These are phyloP conservation scores for Stephanodiscus minutulus DNA, from an alignment of 108 stramenopile species.

Conservation along the genomic window DNA sequence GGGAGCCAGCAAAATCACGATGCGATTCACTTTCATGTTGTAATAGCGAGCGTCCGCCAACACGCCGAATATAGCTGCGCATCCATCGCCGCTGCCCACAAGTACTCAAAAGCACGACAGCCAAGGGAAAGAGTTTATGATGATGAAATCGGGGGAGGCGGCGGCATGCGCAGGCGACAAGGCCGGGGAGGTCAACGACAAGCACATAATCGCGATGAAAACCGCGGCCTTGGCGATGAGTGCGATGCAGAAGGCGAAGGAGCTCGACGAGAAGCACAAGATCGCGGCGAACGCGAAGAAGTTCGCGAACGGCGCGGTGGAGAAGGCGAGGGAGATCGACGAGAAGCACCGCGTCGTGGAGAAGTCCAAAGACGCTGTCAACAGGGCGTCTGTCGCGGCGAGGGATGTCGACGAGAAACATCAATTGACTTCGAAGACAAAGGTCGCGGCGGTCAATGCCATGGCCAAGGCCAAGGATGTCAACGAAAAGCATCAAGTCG, in stretches of 20 bases:
- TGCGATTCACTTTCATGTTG: too few species aligned
- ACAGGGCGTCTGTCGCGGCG: slow-evolving; percentile 37
- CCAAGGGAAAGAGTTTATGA: too few species aligned
- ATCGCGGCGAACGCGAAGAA: slow-evolving; percentile 50
- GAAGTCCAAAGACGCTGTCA: slow-evolving; percentile 59
- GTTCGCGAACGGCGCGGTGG: slow-evolving; percentile 10
- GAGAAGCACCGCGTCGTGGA: slow-evolving; percentile 75
- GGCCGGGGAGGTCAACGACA: slow-evolving; percentile 45
- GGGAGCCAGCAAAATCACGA: too few species aligned
- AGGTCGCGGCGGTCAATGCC: slow-evolving; percentile 18
- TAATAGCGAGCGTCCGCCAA: too few species aligned
- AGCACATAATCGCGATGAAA: slow-evolving; percentile 49
- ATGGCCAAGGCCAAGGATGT: slow-evolving; percentile 44
- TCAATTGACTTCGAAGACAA: slow-evolving; percentile 55
- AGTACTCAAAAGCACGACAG: too few species aligned
- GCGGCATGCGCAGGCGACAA: slow-evolving; percentile 17
- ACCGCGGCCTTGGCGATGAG: too few species aligned
- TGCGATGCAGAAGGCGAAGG: slow-evolving; percentile 11
- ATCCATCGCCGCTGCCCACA: too few species aligned
- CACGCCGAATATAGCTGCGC: too few species aligned
- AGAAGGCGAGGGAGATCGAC: slow-evolving; percentile 51
- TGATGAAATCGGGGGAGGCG: slow-evolving; percentile 45
- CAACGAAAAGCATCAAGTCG: slow-evolving; percentile 51
- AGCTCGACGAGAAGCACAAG: slow-evolving; percentile 64
- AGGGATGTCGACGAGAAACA: slow-evolving; percentile 66